Conservation (phyloP, 176 grass and related monocot species). For the Triticum aestivum region IWGSC_CS_RefSeq_v2.1 NC_057812.1:122103686-122104185, state of each 20-base stretch:
- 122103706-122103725: not conserved
- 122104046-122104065: not conserved
- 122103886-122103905: not conserved
- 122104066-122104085: not conserved
- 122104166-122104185: not conserved
- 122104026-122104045: not conserved
- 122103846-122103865: slow-evolving; percentile 18
- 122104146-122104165: not conserved
- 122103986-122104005: not conserved
- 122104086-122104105: not conserved
- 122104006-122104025: not conserved
- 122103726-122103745: slow-evolving; percentile 1
- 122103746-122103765: not conserved
- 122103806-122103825: slow-evolving; percentile 33
- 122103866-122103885: not conserved
- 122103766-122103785: not conserved
- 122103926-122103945: not conserved
- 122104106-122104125: not conserved
- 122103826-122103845: slow-evolving; percentile 23
- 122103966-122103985: not conserved
- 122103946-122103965: not conserved
- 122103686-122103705: not conserved
- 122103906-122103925: not conserved
- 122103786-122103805: not conserved
- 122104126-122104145: not conserved